A percentile compares a stretch with the other conserved stretches of the same genome.
Conservation (phyloP, 2,329 filamentous ascomycete genomes). For the Paecilomyces formosus region DNA sequence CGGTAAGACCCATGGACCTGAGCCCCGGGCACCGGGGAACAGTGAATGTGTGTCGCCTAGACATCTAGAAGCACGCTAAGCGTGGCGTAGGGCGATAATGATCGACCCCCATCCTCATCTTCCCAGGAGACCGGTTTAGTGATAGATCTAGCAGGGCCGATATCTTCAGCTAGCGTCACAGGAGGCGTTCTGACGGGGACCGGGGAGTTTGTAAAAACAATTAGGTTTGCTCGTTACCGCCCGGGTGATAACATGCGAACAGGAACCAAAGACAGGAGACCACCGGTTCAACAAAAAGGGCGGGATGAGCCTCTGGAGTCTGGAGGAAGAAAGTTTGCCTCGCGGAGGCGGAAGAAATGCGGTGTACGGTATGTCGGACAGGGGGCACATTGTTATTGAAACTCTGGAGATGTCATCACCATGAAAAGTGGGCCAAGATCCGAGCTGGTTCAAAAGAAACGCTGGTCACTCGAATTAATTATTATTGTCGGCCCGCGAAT, state of each 20-base stretch:
- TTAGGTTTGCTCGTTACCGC: not conserved
- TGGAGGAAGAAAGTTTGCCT: not conserved
- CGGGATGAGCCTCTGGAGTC: not conserved
- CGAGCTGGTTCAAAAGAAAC: not conserved
- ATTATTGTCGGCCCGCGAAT: not conserved
- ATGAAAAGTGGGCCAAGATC: not conserved
- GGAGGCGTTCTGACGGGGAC: not conserved
- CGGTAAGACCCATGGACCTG: conserved; percentile 20
- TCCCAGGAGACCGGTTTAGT: conserved; percentile 1
- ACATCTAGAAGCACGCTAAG: conserved; percentile 23
- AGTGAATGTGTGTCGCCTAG: conserved; percentile 14
- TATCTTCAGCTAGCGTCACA: not conserved
- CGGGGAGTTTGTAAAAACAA: not conserved
- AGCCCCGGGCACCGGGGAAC: conserved; percentile 29
- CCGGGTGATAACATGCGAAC: not conserved
- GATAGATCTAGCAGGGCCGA: conserved; percentile 1
- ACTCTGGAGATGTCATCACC: conserved; percentile 1
- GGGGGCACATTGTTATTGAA: not conserved
- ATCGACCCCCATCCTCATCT: not conserved
- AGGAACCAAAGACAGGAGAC: not conserved
- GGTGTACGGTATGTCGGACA: conserved; percentile 1
- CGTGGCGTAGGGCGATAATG: conserved; percentile 20
- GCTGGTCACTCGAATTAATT: not conserved
- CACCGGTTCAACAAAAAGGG: not conserved
- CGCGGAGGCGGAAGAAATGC: not conserved